A percentile compares a stretch with the other conserved stretches of the same genome.
Evolutionary conservation across 306 rosid species (phyloP).

Genomic region (Glycine latifolia): DNA sequence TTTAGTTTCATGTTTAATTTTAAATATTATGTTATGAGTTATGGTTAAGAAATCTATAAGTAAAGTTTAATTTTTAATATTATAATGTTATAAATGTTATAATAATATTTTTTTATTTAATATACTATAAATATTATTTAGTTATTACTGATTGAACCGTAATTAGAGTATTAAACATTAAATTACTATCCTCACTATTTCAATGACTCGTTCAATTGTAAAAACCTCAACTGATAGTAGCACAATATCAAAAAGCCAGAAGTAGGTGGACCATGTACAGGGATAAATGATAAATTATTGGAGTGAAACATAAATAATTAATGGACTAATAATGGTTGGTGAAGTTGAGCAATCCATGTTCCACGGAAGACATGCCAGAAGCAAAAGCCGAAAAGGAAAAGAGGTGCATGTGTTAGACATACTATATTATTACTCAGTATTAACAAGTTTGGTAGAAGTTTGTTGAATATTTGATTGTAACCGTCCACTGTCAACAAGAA

Average conservation of each 20-base stretch:
- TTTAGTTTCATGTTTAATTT: neutral
- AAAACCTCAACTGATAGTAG: no score
- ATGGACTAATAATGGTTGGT: neutral
- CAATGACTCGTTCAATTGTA: neutral
- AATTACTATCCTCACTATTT: neutral
- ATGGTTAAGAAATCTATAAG: no score
- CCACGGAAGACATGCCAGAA: conserved; percentile 12
- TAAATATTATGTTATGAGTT: neutral
- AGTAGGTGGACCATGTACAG: no score
- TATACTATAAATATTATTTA: neutral
- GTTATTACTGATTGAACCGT: no score
- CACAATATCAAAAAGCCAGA: no score
- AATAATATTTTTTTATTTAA: neutral
- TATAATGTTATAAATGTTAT: neutral
- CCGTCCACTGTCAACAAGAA: neutral
- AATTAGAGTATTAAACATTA: no score
- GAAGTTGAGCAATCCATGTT: conserved; percentile 1
- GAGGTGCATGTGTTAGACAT: neutral
- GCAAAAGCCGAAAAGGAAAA: neutral
- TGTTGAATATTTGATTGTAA: neutral
- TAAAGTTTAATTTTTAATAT: neutral
- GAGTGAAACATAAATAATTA: neutral
- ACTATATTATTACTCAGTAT: neutral
- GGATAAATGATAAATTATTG: no score
- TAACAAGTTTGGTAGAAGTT: neutral